phyloP scores from a whole-genome alignment of 1,284 basidiomycete genomes.

The Pulchroboletus neoregius region DNA sequence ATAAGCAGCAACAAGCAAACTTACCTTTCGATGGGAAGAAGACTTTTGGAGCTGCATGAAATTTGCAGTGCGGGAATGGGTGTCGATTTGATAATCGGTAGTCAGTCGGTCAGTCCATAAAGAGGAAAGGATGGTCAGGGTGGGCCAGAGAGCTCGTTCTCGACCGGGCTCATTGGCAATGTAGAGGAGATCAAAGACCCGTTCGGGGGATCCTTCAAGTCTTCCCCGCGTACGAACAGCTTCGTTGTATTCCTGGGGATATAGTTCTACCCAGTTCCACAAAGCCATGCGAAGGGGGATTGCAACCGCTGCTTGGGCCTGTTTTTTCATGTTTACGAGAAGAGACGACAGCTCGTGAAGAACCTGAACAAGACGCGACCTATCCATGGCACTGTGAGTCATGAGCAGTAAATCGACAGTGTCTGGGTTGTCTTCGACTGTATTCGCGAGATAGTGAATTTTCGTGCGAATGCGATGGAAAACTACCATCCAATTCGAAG shows the following conservation, averaged over 20 bases:
- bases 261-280: conserved; percentile 90
- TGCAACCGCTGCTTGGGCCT: conserved; percentile 72
- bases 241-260: conserved; percentile 78
- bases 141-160: conserved; percentile 74
- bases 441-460: conserved; percentile 60
- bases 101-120: conserved; percentile 75
- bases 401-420: conserved; percentile 73
- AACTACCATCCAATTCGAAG: conserved; percentile 86
- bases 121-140: conserved; percentile 73
- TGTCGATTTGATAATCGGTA: conserved; percentile 47
- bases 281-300: conserved; percentile 75
- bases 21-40: conserved; percentile 41
- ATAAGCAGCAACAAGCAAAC: neutral
- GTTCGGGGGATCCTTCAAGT: conserved; percentile 78
- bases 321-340: conserved; percentile 79
- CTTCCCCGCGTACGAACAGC: conserved; percentile 59
- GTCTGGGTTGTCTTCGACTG: conserved; percentile 55
- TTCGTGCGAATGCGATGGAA: conserved; percentile 70
- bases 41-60: conserved; percentile 34
- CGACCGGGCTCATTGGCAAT: conserved; percentile 52
- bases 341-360: conserved; percentile 79
- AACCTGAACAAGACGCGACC: conserved; percentile 58
- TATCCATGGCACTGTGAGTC: conserved; percentile 67
- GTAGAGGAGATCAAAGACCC: conserved; percentile 76
- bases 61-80: conserved; percentile 33